Conservation (phyloP, 2,329 filamentous ascomycete species). For the Aspergillus tubingensis region DNA sequence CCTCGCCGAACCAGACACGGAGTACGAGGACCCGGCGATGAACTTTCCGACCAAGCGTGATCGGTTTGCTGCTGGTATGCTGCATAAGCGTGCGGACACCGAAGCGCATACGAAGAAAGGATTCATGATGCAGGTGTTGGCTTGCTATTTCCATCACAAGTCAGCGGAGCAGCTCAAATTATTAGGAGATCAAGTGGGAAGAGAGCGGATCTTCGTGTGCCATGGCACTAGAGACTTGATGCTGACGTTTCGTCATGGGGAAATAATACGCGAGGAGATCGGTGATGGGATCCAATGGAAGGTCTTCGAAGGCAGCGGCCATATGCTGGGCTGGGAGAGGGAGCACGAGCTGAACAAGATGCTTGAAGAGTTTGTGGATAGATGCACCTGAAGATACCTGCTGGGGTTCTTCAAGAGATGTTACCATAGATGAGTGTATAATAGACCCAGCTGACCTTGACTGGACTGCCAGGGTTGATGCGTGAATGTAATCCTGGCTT, state of each 20-base stretch:
- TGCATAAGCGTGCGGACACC: constrained; percentile 67
- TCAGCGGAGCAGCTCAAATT: constrained; percentile 63
- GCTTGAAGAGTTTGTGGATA: constrained; percentile 60
- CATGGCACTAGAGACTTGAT: constrained; percentile 78
- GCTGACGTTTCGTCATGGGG: constrained; percentile 71
- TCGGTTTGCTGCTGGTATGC: constrained; percentile 77
- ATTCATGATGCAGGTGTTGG: constrained; percentile 75
- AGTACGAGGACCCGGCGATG: constrained; percentile 39
- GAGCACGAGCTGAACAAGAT: constrained; percentile 67
- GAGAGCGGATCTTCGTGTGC: constrained; percentile 72
- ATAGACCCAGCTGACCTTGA: neutral
- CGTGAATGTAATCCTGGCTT: neutral
- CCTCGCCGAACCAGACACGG: constrained; percentile 63
- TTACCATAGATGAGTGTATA: neutral
- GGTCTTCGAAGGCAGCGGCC: constrained; percentile 70
- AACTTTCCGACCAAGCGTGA: constrained; percentile 75
- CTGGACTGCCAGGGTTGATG: neutral
- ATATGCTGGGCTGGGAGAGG: constrained; percentile 73
- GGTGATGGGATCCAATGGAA: constrained; percentile 59
- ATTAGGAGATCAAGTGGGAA: constrained; percentile 69
- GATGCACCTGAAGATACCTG: constrained; percentile 7
- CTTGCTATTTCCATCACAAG: constrained; percentile 80
- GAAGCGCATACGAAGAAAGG: constrained; percentile 64
- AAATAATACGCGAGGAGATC: constrained; percentile 67
- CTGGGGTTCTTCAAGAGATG: neutral